Percentiles rank a stretch among this genome's conserved stretches.
Conservation (phyloP, 805 yeast species). For the Metschnikowia noctiluminum region DNA sequence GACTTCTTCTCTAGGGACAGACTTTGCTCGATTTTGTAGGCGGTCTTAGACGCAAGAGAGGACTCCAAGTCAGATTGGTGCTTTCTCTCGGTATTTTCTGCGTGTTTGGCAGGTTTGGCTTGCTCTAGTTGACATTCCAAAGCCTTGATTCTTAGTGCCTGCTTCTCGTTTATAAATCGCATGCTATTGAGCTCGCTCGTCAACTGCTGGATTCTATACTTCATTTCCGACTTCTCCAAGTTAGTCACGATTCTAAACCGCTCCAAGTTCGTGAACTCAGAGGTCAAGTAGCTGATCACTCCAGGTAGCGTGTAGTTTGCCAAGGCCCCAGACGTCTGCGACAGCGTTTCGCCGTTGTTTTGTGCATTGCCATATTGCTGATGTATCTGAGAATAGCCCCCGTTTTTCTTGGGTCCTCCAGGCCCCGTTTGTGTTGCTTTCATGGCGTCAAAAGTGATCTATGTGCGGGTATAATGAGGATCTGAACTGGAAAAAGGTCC, state of each 20-base stretch:
- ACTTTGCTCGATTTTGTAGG: not conserved
- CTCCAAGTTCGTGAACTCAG: slow-evolving; percentile 50
- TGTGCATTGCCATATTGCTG: not conserved
- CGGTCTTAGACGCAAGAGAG: not conserved
- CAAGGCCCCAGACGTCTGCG: slow-evolving; percentile 8
- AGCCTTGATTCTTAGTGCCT: slow-evolving; percentile 35
- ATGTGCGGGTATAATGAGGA: not conserved
- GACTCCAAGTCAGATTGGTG: too few species aligned
- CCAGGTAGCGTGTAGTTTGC: slow-evolving; percentile 53
- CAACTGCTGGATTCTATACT: slow-evolving; percentile 47
- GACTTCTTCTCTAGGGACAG: not conserved
- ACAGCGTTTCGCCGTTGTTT: not conserved
- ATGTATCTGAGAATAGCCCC: slow-evolving; percentile 1
- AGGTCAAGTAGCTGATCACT: slow-evolving; percentile 54
- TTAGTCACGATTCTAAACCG: slow-evolving; percentile 47
- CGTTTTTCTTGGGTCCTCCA: slow-evolving; percentile 1
- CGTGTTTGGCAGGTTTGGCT: not conserved
- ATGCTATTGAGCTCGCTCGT: slow-evolving; percentile 51
- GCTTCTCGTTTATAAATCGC: slow-evolving; percentile 39
- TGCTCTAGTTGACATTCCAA: slow-evolving; percentile 27
- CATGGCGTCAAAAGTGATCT: not conserved
- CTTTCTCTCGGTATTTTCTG: not conserved
- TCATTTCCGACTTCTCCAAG: slow-evolving; percentile 51
- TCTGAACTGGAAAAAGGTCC: not conserved
- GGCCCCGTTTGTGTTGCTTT: slow-evolving; percentile 1